Base-by-base conservation (phyloP, 306 rosid genomes). In the Lagenaria siceraria region DNA sequence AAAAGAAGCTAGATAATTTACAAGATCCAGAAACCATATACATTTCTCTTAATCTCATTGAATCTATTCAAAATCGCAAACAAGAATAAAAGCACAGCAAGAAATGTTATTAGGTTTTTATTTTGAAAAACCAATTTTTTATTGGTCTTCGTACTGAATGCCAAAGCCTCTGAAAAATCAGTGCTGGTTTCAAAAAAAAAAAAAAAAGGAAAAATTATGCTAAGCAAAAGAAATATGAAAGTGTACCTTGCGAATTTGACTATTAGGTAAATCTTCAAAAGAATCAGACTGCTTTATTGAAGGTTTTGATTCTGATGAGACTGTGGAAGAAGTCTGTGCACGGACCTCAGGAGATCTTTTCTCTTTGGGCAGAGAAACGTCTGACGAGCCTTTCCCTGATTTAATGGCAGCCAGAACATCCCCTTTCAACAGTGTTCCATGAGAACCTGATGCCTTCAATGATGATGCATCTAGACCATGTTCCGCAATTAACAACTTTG, bases 221-320 rank as follows among this genome's bases (percentile, higher is more conserved):
- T 10, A 4, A 12, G 8, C n/a, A 74, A 74, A 53, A 10, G 19
- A 53, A 56, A 56, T 56, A 24, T 14, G n/a, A 14, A 58, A 29
- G 65, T 78, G 38, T 82, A 92, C 99, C 96, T 95, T 95, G 75
- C 97, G 97, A 81, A 95, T 92, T 84, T 90, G 97, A 84, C 89
- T 92, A 82, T 95, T 95, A 53, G 96, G 93, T 21, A 90, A 85
- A 88, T 95, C 97, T 85, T 87, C 97, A 86, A 84, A 95, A 65
- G 90, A 80, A 84, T 88, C 93, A 68, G 83, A 46, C 79, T 85
- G 91, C 84, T 90, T 82, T 56, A 53, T 22, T 64, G 78, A 82
- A 80, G 92, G 81, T 64, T 74, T 89, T 52, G 89, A 81, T 60
- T 83, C 86, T 65, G 69, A 72, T 77, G 92, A 70, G 10, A 68